A percentile compares a stretch with the other conserved stretches of the same genome.
These are phyloP conservation scores for Extremus antarcticus DNA, from an alignment of 495 filamentous ascomycete species.

Conservation along the genomic window DNA sequence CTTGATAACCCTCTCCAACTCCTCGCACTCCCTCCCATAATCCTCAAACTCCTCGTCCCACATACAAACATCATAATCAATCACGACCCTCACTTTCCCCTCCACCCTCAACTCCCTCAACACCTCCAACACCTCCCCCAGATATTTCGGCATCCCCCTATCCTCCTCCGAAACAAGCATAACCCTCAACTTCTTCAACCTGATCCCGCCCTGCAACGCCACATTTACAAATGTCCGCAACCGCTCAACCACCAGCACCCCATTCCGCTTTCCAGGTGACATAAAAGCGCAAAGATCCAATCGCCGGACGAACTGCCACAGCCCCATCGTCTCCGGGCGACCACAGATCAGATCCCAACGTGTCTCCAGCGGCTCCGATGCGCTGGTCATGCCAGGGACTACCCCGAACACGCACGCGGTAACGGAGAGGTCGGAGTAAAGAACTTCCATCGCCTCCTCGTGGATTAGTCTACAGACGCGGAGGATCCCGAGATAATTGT, in stretches of 20 bases:
- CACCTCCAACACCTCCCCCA: background rate
- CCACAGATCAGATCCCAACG: background rate
- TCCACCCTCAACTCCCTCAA: background rate
- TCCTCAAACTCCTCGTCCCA: no score
- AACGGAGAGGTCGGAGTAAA: background rate
- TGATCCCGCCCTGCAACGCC: background rate
- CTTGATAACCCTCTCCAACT: background rate
- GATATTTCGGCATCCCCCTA: background rate
- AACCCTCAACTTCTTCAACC: background rate
- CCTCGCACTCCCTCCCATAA: background rate
- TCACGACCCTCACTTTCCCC: background rate
- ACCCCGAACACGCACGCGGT: background rate
- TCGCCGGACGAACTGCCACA: background rate
- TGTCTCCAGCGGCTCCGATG: no score
- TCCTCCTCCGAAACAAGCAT: background rate
- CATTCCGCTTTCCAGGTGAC: background rate
- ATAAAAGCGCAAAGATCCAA: background rate
- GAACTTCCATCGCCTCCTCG: slow-evolving; percentile 1
- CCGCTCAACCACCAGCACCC: background rate
- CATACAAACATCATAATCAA: background rate
- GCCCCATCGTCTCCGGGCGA: background rate
- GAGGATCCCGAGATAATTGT: slow-evolving; percentile 1
- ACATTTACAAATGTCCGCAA: background rate
- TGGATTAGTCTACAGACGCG: background rate
- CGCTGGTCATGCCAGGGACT: no score